These are phyloP conservation scores for Dichomitus squalens DNA, from an alignment of 1,284 basidiomycete genomes.

Conservation along the genomic window DNA sequence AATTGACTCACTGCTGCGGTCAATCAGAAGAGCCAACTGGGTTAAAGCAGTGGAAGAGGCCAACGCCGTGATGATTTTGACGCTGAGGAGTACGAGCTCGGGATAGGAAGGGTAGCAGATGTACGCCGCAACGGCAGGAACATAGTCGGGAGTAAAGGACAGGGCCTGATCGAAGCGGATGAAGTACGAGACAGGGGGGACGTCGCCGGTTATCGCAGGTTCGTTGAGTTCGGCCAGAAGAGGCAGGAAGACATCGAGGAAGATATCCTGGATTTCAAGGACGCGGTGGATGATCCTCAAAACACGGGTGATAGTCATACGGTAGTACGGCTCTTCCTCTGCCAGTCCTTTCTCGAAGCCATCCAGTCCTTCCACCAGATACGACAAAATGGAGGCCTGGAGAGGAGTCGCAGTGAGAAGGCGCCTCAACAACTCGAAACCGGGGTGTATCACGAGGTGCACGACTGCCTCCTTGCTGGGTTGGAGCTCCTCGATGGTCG, in stretches of 20 bases:
- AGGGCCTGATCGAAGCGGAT: conserved; percentile 81
- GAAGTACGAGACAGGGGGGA: conserved; percentile 70
- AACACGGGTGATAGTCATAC: conserved; percentile 76
- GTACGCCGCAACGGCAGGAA: conserved; percentile 85
- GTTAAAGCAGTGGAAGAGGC: conserved; percentile 60
- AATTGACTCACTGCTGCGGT: conserved; percentile 83
- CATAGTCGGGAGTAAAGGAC: conserved; percentile 74
- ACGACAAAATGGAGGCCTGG: conserved; percentile 73
- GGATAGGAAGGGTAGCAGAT: conserved; percentile 73
- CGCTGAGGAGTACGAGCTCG: conserved; percentile 77
- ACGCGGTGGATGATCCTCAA: conserved; percentile 84
- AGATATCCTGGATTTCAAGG: conserved; percentile 86
- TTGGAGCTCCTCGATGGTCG: conserved; percentile 49
- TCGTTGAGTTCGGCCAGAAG: conserved; percentile 70
- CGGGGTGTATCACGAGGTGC: conserved; percentile 77
- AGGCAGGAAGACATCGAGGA: conserved; percentile 88
- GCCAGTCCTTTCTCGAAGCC: conserved; percentile 75
- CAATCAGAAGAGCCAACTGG: conserved; percentile 79
- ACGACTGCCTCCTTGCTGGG: conserved; percentile 54
- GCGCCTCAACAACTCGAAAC: conserved; percentile 84
- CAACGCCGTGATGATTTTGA: conserved; percentile 80
- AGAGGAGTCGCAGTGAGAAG: conserved; percentile 76
- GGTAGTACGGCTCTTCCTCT: conserved; percentile 71
- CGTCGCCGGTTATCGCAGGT: conserved; percentile 51
- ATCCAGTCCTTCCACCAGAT: conserved; percentile 77